Evolutionary conservation across 2,329 filamentous ascomycete species (phyloP), one percentile per base, ranked within the genome.

Genomic region (Dothistroma septosporum): DNA sequence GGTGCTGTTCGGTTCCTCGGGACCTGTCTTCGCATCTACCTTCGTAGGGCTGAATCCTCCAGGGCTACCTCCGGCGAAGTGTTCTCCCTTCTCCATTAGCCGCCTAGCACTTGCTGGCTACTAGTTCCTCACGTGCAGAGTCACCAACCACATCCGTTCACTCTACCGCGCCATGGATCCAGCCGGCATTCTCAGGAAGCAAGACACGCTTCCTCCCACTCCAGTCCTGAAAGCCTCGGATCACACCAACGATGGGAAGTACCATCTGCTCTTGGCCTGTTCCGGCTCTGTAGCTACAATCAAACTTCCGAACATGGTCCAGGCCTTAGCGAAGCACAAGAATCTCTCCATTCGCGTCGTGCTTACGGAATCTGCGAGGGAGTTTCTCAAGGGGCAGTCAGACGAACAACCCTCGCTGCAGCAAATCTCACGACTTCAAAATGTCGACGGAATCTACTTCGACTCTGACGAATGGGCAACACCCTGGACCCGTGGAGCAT

Each of bases 391-490:
- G 12, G 90, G 88, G 31, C 90, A 96, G 72, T 85, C 86, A 35
- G 72, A 75, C 2, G 92, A 97, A 74, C 91, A 97, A 73, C 91
- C 92, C 0, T 78, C 82, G 0, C 73, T 94, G 1, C 76, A 80
- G 0, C 76, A 82, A 0, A 77, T 97, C 4, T 75, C 78, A 12
- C 68, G 75, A 2, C 76, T 90, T 5, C 84, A 86, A 2, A 87
- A 89, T 65, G 89, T 97, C 7, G 91, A 95, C 48, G 90, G 82
- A 21, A 82, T 97, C 53, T 92, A 96, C 75, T 79, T 82, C 9
- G 91, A 97, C 72, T 84, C 85, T n/a, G 90, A 92, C 65, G 94
- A 97, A 75, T 97, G 92, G 92, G 78, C 80, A 12, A 79, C 81
- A 48, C 85, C 90, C 0, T 97, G 93, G 93, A 83, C 81, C 22